Evolutionary conservation across 176 grass and related monocot species (phyloP).

Genomic region (Eragrostis curvula): DNA sequence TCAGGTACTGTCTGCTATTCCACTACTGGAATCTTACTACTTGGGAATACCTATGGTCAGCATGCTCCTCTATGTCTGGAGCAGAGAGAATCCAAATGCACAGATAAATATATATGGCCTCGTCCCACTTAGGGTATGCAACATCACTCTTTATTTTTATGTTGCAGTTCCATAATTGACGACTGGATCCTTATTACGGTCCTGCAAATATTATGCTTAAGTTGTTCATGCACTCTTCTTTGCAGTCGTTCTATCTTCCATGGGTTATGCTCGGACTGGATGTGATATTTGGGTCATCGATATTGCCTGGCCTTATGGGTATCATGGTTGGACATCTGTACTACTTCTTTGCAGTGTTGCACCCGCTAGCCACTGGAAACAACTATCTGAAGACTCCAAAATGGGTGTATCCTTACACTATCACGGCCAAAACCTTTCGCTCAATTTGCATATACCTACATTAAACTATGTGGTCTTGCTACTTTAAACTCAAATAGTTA

Average conservation of each 20-base stretch:
- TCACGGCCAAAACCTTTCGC: conserved; percentile 34
- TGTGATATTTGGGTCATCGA: conserved; percentile 76
- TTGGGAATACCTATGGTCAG: conserved; percentile 80
- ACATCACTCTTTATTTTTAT: conserved; percentile 11
- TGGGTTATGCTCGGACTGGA: conserved; percentile 92
- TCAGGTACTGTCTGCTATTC: conserved; percentile 74
- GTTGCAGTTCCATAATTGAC: neutral
- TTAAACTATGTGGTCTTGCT: conserved; percentile 10
- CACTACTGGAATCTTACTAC: conserved; percentile 21
- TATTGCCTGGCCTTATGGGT: conserved; percentile 73
- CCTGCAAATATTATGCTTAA: neutral
- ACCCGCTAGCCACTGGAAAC: conserved; percentile 77
- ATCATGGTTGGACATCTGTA: conserved; percentile 92
- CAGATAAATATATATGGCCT: conserved; percentile 94
- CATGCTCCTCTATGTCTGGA: conserved; percentile 97
- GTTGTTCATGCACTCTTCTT: conserved; percentile 11
- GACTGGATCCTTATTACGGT: neutral
- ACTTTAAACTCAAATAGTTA: conserved; percentile 7
- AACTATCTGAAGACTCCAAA: conserved; percentile 88
- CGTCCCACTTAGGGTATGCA: conserved; percentile 74
- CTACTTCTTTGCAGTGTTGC: conserved; percentile 87
- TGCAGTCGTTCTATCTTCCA: conserved; percentile 97
- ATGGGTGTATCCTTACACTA: conserved; percentile 85
- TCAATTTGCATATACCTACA: conserved; percentile 15
- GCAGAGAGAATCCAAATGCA: conserved; percentile 86